A percentile compares a stretch with the other conserved stretches of the same genome.
Conservation (phyloP, 257 asterid species). For the Misopates orontium region DNA sequence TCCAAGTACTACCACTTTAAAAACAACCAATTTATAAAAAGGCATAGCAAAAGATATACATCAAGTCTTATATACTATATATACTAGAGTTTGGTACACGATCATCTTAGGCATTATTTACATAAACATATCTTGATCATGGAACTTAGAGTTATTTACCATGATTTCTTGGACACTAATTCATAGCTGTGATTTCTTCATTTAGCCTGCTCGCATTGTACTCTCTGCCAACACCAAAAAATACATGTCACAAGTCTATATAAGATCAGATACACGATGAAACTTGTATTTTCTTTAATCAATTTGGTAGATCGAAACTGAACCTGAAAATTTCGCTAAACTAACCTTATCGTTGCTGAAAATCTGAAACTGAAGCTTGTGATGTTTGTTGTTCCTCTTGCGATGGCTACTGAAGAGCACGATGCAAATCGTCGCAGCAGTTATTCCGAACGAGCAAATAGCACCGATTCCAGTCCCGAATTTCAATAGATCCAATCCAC, state of each 20-base stretch:
- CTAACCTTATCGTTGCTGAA: constrained; percentile 56
- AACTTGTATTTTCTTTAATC: too few species aligned
- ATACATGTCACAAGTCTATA: too few species aligned
- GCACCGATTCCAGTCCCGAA: constrained; percentile 76
- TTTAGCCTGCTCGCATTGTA: constrained; percentile 41
- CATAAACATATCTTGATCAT: too few species aligned
- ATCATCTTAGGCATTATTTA: too few species aligned
- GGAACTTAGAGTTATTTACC: too few species aligned
- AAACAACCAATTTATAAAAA: too few species aligned
- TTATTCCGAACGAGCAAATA: constrained; percentile 71
- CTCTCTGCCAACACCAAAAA: constrained; percentile 36
- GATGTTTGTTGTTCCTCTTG: constrained; percentile 27
- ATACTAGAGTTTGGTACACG: too few species aligned
- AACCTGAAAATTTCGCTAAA: too few species aligned
- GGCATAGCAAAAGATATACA: too few species aligned
- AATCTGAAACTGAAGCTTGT: constrained; percentile 53
- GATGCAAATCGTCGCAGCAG: constrained; percentile 66
- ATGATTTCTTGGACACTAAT: constrained; percentile 47
- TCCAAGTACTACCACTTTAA: too few species aligned
- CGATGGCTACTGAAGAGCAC: constrained; percentile 43
- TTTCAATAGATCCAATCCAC: constrained; percentile 52
- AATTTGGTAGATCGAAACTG: too few species aligned
- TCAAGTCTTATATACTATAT: not conserved
- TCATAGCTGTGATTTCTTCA: constrained; percentile 48
- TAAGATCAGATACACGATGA: too few species aligned